Conservation (phyloP, 331 rosid species). For the Quercus tomentella region DNA sequence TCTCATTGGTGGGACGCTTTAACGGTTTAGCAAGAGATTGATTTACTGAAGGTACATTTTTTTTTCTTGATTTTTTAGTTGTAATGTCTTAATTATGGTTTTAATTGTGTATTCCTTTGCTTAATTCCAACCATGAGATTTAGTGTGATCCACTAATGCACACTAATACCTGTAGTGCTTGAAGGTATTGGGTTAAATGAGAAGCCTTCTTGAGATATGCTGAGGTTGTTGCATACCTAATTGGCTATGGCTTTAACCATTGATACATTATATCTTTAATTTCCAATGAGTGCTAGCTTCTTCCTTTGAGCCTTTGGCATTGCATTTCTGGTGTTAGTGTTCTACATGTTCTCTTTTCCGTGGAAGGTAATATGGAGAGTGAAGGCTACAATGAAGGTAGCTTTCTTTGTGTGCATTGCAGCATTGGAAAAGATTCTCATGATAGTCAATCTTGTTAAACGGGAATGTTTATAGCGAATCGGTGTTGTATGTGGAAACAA, state of each 20-base stretch:
- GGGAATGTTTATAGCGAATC: no score
- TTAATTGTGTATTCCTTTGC: constrained; percentile 8
- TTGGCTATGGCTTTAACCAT: neutral
- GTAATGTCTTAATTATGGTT: constrained; percentile 9
- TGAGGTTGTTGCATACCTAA: neutral
- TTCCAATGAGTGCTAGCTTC: neutral
- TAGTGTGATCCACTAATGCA: neutral
- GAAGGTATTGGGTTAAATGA: constrained; percentile 7
- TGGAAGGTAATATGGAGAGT: no score
- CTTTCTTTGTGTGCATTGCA: no score
- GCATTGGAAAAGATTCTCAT: no score
- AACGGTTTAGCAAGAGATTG: constrained; percentile 91
- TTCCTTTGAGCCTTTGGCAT: neutral
- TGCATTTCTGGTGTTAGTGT: neutral
- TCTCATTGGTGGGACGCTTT: constrained; percentile 33
- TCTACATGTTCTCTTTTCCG: neutral
- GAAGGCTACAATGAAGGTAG: no score
- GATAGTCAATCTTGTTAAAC: no score
- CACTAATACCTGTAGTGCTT: neutral
- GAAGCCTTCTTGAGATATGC: neutral
- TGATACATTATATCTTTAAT: neutral
- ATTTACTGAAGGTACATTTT: constrained; percentile 78
- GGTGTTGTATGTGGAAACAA: no score
- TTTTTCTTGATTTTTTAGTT: constrained; percentile 8
- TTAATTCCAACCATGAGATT: neutral